Evolutionary conservation across 768 basidiomycete genomes (phyloP).

Genomic region (Cystofilobasidium ferigula): DNA sequence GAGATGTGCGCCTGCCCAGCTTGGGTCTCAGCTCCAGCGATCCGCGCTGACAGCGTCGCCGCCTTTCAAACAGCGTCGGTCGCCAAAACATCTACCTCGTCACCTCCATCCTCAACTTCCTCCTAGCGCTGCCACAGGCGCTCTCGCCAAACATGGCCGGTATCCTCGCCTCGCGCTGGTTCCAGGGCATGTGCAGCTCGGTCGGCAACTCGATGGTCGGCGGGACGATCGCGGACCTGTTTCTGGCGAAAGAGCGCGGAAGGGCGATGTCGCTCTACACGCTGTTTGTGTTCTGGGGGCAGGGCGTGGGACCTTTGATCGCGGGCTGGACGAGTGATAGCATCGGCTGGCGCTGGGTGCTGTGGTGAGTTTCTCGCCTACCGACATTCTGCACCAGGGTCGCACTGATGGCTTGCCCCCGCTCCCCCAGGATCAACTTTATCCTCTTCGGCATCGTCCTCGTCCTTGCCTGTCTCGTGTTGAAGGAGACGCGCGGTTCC

Average conservation of each 20-base stretch:
- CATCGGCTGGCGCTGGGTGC: conserved; percentile 32
- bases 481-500: conserved; percentile 34
- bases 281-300: conserved; percentile 30
- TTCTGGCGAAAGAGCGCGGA: conserved; percentile 29
- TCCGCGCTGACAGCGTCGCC: too few relatives aligned
- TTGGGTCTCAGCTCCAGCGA: too few relatives aligned
- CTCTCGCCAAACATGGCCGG: conserved; percentile 27
- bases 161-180: conserved; percentile 30
- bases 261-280: conserved; percentile 33
- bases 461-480: conserved; percentile 28
- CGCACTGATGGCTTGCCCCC: not conserved
- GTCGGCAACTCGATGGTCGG: conserved; percentile 38
- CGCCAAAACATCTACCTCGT: conserved; percentile 33
- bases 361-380: conserved; percentile 29
- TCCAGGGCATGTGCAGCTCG: conserved; percentile 33
- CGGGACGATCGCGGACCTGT: conserved; percentile 32
- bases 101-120: conserved; percentile 26
- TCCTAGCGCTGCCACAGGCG: conserved; percentile 34
- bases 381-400: not conserved
- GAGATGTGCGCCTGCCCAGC: conserved; percentile 29
- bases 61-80: conserved; percentile 24
- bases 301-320: conserved; percentile 27
- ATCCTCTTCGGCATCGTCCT: conserved; percentile 29
- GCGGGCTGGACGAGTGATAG: conserved; percentile 31
- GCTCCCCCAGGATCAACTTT: conserved; percentile 33